Conservation (phyloP, 306 rosid species). For the Sicyos edulis region DNA sequence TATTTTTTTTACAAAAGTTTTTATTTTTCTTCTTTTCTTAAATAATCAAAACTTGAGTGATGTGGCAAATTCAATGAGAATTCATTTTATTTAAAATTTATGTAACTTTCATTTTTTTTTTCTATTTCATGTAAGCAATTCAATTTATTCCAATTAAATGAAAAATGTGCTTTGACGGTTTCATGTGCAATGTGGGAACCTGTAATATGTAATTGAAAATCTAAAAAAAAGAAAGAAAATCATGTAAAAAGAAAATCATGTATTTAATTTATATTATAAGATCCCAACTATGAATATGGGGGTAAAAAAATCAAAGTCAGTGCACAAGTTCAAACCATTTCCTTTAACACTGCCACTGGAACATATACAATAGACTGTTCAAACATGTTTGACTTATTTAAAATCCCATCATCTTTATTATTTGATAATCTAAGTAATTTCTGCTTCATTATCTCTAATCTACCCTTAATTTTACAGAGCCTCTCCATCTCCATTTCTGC, state of each 20-base stretch:
- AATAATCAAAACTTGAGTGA: too few relatives aligned
- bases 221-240: too few relatives aligned
- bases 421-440: constrained; percentile 36
- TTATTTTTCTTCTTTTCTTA: too few relatives aligned
- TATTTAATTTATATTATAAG: not conserved
- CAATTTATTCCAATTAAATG: too few relatives aligned
- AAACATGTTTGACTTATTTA: constrained; percentile 24
- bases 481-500: constrained; percentile 73
- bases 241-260: too few relatives aligned
- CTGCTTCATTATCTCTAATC: constrained; percentile 45
- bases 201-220: not conserved
- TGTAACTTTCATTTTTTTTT: too few relatives aligned
- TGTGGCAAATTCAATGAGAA: too few relatives aligned
- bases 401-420: constrained; percentile 27
- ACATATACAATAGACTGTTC: constrained; percentile 52
- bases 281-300: not conserved
- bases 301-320: not conserved
- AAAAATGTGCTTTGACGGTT: too few relatives aligned
- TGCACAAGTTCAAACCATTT: constrained; percentile 43
- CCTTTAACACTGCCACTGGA: constrained; percentile 66
- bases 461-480: constrained; percentile 43
- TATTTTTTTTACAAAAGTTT: too few relatives aligned
- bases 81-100: too few relatives aligned
- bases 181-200: too few relatives aligned
- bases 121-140: too few relatives aligned